Percentiles rank a stretch among this genome's conserved stretches.
Conservation (phyloP, 768 basidiomycete species). For the Lepiota brunneoincarnata region DNA sequence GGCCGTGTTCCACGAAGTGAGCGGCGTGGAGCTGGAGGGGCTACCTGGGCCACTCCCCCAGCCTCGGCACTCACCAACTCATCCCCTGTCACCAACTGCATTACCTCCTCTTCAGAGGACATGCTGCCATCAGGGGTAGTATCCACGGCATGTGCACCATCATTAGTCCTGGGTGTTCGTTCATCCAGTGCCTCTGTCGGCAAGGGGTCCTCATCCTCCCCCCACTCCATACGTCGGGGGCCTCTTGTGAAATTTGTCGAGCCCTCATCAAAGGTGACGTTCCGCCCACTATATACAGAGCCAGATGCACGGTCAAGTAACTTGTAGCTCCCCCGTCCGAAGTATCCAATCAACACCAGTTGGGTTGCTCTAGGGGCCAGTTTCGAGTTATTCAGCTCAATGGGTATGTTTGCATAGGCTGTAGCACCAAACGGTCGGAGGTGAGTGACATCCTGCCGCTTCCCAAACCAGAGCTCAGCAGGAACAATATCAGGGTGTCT, state of each 20-base stretch:
- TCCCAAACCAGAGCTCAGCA: conserved; percentile 14
- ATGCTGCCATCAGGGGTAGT: too few relatives aligned
- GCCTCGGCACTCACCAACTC: too few relatives aligned
- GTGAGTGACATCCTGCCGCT: conserved; percentile 19
- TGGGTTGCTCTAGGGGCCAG: conserved; percentile 16
- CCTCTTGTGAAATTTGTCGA: conserved; percentile 13
- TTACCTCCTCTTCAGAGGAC: too few relatives aligned
- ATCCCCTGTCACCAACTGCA: too few relatives aligned
- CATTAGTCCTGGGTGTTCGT: too few relatives aligned
- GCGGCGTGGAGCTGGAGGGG: background rate
- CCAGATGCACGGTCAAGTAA: conserved; percentile 10
- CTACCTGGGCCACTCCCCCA: background rate
- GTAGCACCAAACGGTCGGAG: conserved; percentile 25
- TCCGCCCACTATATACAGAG: conserved; percentile 11
- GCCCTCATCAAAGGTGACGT: conserved; percentile 24
- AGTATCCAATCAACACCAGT: conserved; percentile 18
- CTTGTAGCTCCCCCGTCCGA: conserved; percentile 14
- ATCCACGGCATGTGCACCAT: too few relatives aligned
- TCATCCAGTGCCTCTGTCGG: background rate
- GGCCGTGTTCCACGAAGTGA: too few relatives aligned
- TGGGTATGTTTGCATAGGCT: conserved; percentile 24
- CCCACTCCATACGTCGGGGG: conserved; percentile 17
- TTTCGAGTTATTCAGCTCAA: conserved; percentile 19
- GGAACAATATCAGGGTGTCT: conserved; percentile 17
- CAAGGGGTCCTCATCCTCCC: too few relatives aligned